These are phyloP conservation scores for Orbilia quercus DNA, from an alignment of 2,329 filamentous ascomycete species.

Conservation along the genomic window DNA sequence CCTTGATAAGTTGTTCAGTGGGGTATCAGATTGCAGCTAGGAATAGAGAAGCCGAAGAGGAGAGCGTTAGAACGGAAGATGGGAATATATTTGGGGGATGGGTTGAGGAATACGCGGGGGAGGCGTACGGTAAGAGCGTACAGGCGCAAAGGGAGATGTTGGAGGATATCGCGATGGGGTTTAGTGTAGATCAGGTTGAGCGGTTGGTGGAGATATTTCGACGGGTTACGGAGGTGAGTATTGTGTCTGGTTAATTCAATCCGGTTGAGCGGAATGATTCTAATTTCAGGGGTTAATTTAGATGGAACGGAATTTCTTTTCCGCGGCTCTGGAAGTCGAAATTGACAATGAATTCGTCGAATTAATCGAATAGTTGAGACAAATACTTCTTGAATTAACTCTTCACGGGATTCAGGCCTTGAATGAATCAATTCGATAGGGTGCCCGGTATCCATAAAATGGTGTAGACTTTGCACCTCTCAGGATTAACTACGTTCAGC, in stretches of 20 bases:
- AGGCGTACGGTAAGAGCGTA: conserved; percentile 81
- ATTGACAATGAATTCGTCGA: not conserved
- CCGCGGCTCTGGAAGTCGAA: conserved; percentile 26
- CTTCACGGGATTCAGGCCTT: too few species aligned
- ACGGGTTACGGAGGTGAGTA: conserved; percentile 80
- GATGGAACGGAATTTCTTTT: conserved; percentile 51
- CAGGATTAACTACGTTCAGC: too few species aligned
- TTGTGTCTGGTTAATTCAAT: conserved; percentile 3
- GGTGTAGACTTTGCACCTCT: too few species aligned
- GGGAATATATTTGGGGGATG: conserved; percentile 86
- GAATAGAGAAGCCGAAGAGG: conserved; percentile 72
- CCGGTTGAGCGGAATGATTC: not conserved
- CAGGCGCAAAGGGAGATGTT: conserved; percentile 76
- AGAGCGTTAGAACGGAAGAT: conserved; percentile 64
- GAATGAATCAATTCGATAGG: too few species aligned
- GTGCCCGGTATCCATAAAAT: too few species aligned
- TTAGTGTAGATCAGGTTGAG: conserved; percentile 80
- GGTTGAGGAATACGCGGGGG: conserved; percentile 87
- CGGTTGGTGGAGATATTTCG: conserved; percentile 86
- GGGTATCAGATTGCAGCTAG: conserved; percentile 85
- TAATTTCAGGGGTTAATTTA: conserved; percentile 10
- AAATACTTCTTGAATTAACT: not conserved
- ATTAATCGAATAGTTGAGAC: not conserved
- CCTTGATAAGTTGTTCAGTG: conserved; percentile 86
- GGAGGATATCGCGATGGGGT: conserved; percentile 77